A percentile compares a stretch with the other conserved stretches of the same genome.
Conservation (phyloP, 805 yeast genomes). For the Ogataea thermomethanolica region DNA sequence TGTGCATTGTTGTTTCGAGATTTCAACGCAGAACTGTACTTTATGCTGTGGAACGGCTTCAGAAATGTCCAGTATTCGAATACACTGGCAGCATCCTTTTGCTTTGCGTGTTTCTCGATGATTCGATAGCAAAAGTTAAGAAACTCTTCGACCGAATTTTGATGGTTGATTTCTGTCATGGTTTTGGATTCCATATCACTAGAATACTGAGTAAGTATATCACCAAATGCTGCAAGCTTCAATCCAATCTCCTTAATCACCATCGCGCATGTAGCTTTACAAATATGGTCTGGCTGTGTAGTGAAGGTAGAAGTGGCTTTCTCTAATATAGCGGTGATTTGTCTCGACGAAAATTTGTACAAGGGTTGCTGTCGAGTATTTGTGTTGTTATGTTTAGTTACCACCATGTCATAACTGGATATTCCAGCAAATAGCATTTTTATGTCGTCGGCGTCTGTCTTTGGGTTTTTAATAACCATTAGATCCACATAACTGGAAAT, state of each 20-base stretch:
- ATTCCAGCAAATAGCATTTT: slow-evolving; percentile 8
- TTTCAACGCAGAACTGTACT: slow-evolving; percentile 24
- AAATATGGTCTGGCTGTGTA: neutral
- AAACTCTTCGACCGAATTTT: slow-evolving; percentile 24
- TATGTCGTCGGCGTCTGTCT: slow-evolving; percentile 8
- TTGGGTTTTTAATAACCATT: slow-evolving; percentile 13
- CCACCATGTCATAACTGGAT: slow-evolving; percentile 12
- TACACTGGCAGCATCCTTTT: slow-evolving; percentile 28
- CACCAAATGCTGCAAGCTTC: slow-evolving; percentile 6
- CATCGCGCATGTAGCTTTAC: neutral
- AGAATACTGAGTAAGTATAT: slow-evolving; percentile 1
- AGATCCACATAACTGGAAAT: slow-evolving; percentile 13
- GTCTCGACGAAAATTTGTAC: slow-evolving; percentile 11
- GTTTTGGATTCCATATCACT: neutral
- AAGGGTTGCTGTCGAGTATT: slow-evolving; percentile 3
- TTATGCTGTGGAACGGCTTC: slow-evolving; percentile 29
- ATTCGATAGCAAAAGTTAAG: slow-evolving; percentile 27
- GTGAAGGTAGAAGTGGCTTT: slow-evolving; percentile 7
- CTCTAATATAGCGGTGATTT: slow-evolving; percentile 11
- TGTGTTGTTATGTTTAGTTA: slow-evolving; percentile 6
- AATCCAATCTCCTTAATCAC: slow-evolving; percentile 15
- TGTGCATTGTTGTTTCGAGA: slow-evolving; percentile 26
- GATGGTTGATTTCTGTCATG: slow-evolving; percentile 14
- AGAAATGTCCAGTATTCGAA: slow-evolving; percentile 29
- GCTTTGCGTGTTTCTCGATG: slow-evolving; percentile 23